Percentiles rank a stretch among this genome's conserved stretches.
These are phyloP conservation scores for Sodiomyces alkalinus DNA, from an alignment of 2,329 filamentous ascomycete genomes.

Conservation along the genomic window DNA sequence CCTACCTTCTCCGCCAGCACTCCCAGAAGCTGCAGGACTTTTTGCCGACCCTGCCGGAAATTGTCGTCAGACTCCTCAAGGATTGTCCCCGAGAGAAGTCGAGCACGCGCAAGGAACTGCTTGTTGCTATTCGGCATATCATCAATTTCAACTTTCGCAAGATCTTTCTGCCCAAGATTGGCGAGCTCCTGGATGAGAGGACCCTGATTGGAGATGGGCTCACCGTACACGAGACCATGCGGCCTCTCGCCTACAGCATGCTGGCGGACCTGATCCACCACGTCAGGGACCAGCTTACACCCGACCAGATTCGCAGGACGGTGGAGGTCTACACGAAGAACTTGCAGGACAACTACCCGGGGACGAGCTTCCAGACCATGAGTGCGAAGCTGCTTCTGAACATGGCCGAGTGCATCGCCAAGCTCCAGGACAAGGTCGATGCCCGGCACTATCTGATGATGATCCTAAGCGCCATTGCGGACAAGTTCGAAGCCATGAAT, in stretches of 20 bases:
- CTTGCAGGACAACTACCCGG: constrained; percentile 86
- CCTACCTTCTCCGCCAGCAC: constrained; percentile 81
- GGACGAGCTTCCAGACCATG: constrained; percentile 99
- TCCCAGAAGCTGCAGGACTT: constrained; percentile 80
- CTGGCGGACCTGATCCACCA: constrained; percentile 96
- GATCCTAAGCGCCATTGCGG: constrained; percentile 93
- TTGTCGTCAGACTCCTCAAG: constrained; percentile 79
- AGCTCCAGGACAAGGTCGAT: constrained; percentile 82
- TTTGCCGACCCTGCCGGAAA: constrained; percentile 66
- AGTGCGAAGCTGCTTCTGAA: constrained; percentile 93
- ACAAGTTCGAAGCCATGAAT: constrained; percentile 98
- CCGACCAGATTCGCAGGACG: constrained; percentile 86
- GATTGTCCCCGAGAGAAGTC: constrained; percentile 95
- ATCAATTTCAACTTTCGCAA: constrained; percentile 98
- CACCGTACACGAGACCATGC: constrained; percentile 92
- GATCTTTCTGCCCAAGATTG: constrained; percentile 88
- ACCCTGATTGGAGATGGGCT: constrained; percentile 91
- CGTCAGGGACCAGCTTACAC: constrained; percentile 73
- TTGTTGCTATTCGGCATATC: constrained; percentile 94
- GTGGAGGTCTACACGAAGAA: constrained; percentile 97
- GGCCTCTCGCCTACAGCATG: constrained; percentile 95
- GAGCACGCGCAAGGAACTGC: constrained; percentile 78
- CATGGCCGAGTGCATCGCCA: constrained; percentile 96
- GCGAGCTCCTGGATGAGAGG: constrained; percentile 84
- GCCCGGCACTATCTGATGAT: constrained; percentile 91